Percentiles rank a stretch among this genome's conserved stretches.
Conservation (phyloP, 495 filamentous ascomycete genomes). For the Aspergillus nidulans region DNA sequence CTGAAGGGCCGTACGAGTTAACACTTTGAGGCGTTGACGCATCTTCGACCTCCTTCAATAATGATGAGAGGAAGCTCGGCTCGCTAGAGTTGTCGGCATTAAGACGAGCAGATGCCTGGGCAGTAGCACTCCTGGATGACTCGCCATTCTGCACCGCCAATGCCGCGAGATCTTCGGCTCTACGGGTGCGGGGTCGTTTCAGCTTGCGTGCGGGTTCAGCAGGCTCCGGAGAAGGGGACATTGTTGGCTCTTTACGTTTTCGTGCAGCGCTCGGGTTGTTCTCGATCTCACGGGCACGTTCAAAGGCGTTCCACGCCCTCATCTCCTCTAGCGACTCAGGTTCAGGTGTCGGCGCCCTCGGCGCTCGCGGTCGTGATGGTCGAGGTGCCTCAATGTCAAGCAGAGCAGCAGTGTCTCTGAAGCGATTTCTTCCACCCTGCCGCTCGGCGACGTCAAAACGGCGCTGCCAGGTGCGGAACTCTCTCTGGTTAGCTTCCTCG, state of each 20-base stretch:
- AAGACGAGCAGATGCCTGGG: constrained; percentile 25
- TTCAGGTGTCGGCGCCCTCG: constrained; percentile 46
- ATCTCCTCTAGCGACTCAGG: constrained; percentile 74
- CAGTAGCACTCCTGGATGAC: constrained; percentile 37
- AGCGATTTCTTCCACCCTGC: constrained; percentile 69
- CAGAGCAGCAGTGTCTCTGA: constrained; percentile 56
- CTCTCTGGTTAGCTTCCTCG: constrained; percentile 57
- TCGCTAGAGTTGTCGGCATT: constrained; percentile 36
- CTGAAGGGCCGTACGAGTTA: constrained; percentile 43
- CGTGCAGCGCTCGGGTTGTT: constrained; percentile 46
- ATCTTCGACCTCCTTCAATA: constrained; percentile 82
- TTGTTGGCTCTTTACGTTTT: constrained; percentile 76
- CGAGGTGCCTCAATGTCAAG: constrained; percentile 45
- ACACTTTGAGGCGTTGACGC: constrained; percentile 53
- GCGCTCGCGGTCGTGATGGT: constrained; percentile 42
- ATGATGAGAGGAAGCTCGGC: constrained; percentile 71
- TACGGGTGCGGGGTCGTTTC: constrained; percentile 75
- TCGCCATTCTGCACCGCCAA: constrained; percentile 42
- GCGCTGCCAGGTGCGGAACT: constrained; percentile 72
- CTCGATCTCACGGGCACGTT: constrained; percentile 71
- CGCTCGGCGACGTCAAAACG: constrained; percentile 73
- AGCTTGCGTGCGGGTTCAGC: constrained; percentile 67
- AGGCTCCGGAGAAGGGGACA: constrained; percentile 63
- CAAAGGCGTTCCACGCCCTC: constrained; percentile 83
- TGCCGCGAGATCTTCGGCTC: constrained; percentile 45